These are phyloP conservation scores for Leptographium procerum DNA, from an alignment of 2,329 filamentous ascomycete species.

Conservation along the genomic window DNA sequence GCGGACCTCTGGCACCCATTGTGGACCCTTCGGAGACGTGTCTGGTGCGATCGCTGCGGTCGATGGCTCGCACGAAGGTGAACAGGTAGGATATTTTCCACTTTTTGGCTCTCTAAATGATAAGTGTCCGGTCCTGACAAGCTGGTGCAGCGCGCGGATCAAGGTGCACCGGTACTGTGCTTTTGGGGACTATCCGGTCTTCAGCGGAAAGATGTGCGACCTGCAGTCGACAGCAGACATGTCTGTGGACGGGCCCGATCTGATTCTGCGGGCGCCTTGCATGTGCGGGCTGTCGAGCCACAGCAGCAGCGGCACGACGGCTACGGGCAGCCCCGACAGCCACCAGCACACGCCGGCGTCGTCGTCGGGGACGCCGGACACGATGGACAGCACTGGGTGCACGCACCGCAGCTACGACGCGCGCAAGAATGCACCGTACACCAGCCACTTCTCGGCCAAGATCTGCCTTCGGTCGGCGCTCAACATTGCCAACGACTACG, in stretches of 20 bases:
- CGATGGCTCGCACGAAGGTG: constrained; percentile 37
- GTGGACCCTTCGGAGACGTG: constrained; percentile 27
- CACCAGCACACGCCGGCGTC: constrained; percentile 12
- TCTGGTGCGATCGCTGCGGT: constrained; percentile 30
- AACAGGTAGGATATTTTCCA: too few relatives aligned
- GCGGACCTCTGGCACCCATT: constrained; percentile 21
- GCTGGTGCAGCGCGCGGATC: constrained; percentile 30
- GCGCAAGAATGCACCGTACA: constrained; percentile 20
- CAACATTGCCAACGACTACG: constrained; percentile 34
- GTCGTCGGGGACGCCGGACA: constrained; percentile 1
- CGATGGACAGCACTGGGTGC: background rate
- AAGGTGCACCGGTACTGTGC: constrained; percentile 41
- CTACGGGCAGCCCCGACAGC: constrained; percentile 13
- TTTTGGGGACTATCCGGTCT: constrained; percentile 38
- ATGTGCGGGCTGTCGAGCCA: constrained; percentile 17
- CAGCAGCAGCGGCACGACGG: constrained; percentile 5
- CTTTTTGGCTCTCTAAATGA: too few relatives aligned
- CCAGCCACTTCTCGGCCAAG: constrained; percentile 33
- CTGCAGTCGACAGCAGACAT: constrained; percentile 23
- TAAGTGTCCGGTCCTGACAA: too few relatives aligned
- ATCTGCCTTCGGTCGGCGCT: constrained; percentile 37
- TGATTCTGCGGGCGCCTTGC: constrained; percentile 23
- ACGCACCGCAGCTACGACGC: background rate
- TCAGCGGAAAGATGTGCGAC: constrained; percentile 37
- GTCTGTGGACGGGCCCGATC: constrained; percentile 16